These are phyloP conservation scores for Erodium texanum DNA, from an alignment of 441 rosid species.

Conservation along the genomic window DNA sequence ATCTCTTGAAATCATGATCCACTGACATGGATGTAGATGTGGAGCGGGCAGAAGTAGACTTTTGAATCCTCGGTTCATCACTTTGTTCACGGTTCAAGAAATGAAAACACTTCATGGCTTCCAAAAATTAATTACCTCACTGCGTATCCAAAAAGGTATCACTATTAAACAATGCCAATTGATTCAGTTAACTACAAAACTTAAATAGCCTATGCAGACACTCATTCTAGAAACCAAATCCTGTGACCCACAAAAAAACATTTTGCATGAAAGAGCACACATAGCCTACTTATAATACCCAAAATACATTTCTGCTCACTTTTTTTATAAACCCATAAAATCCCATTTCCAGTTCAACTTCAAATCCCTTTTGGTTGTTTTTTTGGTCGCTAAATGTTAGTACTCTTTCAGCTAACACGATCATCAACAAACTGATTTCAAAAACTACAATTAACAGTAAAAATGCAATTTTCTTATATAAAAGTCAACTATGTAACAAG, in stretches of 20 bases:
- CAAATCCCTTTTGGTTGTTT: not conserved
- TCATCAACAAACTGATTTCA: not conserved
- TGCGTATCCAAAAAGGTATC: slow-evolving; percentile 20
- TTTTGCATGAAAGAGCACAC: not conserved
- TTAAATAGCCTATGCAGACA: not conserved
- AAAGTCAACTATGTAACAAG: not conserved
- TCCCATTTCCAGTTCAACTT: not conserved
- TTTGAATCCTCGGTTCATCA: not conserved
- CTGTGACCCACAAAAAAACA: not conserved
- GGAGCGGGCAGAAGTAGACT: slow-evolving; percentile 22
- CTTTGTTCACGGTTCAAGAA: not conserved
- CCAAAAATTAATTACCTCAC: not conserved
- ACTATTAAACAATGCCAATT: not conserved
- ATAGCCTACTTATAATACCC: not conserved
- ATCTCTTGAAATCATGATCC: slow-evolving; percentile 20
- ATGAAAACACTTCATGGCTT: not conserved
- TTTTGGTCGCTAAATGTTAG: not conserved
- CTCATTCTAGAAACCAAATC: not conserved
- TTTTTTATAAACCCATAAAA: not conserved
- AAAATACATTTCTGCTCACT: too few relatives aligned
- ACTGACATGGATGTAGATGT: slow-evolving; percentile 24
- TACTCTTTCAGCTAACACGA: not conserved
- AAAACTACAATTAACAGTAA: not conserved
- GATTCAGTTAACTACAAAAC: not conserved
- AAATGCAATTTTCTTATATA: not conserved